phyloP scores from a whole-genome alignment of 2,329 filamentous ascomycete genomes.

The Bipolaris zeicola region DNA sequence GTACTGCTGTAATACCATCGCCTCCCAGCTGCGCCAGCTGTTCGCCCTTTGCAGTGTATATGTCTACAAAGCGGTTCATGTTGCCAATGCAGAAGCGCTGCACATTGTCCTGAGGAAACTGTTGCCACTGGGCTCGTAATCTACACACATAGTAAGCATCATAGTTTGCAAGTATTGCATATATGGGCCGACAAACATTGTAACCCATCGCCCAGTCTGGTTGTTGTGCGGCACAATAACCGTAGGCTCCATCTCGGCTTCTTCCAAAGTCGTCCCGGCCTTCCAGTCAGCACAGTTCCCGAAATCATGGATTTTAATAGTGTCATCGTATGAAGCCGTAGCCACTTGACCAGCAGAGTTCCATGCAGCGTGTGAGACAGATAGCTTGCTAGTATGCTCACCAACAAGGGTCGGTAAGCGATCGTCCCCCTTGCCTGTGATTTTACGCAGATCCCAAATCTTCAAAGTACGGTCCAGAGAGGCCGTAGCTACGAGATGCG shows the following conservation, averaged over 20 bases:
- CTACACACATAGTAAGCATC: slow-evolving; percentile 41
- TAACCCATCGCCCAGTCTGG: slow-evolving; percentile 94
- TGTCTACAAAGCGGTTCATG: slow-evolving; percentile 96
- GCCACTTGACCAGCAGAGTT: slow-evolving; percentile 83
- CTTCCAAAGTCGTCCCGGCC: slow-evolving; percentile 64
- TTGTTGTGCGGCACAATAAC: slow-evolving; percentile 84
- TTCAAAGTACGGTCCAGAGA: slow-evolving; percentile 88
- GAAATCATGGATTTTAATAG: slow-evolving; percentile 89
- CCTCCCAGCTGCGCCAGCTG: slow-evolving; percentile 88
- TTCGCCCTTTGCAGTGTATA: slow-evolving; percentile 80
- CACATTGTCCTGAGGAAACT: slow-evolving; percentile 74
- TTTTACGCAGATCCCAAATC: slow-evolving; percentile 89
- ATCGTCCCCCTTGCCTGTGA: slow-evolving; percentile 66
- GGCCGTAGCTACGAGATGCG: slow-evolving; percentile 85
- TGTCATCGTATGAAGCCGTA: slow-evolving; percentile 93
- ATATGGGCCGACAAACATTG: slow-evolving; percentile 60
- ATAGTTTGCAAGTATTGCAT: slow-evolving; percentile 17
- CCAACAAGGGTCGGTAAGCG: slow-evolving; percentile 73
- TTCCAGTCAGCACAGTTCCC: slow-evolving; percentile 51
- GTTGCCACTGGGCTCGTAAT: slow-evolving; percentile 88
- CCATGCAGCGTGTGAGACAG: slow-evolving; percentile 92
- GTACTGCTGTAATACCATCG: slow-evolving; percentile 91
- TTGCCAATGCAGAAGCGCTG: slow-evolving; percentile 93
- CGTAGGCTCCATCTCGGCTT: slow-evolving; percentile 70
- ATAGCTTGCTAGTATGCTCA: slow-evolving; percentile 80